Evolutionary conservation across 2,329 filamentous ascomycete genomes (phyloP).

Genomic region (Dendrostoma leiphaemia): DNA sequence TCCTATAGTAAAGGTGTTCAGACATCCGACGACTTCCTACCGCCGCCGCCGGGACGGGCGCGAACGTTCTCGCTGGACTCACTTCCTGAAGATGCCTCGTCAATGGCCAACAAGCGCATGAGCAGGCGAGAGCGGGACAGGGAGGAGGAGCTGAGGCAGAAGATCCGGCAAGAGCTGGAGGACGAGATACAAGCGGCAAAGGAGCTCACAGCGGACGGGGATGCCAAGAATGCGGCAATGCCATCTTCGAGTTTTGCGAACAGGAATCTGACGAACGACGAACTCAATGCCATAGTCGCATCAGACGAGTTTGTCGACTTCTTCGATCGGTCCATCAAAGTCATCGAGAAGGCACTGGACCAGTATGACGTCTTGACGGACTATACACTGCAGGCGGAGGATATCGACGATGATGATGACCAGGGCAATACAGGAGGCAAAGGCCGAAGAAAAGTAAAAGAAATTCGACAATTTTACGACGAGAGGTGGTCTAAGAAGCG

Average conservation of each 20-base stretch:
- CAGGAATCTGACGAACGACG: slow-evolving; percentile 77
- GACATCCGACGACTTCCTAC: slow-evolving; percentile 73
- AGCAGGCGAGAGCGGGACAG: slow-evolving; percentile 77
- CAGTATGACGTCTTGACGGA: slow-evolving; percentile 95
- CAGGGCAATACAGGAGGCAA: slow-evolving; percentile 70
- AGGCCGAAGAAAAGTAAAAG: slow-evolving; percentile 73
- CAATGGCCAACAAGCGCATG: slow-evolving; percentile 67
- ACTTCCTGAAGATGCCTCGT: slow-evolving; percentile 60
- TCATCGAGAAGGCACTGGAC: slow-evolving; percentile 92
- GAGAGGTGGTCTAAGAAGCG: slow-evolving; percentile 96
- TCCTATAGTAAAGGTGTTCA: slow-evolving; percentile 98
- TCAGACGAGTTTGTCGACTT: slow-evolving; percentile 95
- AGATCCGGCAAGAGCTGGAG: slow-evolving; percentile 84
- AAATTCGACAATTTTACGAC: slow-evolving; percentile 91
- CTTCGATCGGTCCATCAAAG: slow-evolving; percentile 91
- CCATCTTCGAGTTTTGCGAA: slow-evolving; percentile 66
- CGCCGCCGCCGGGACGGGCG: slow-evolving; percentile 46
- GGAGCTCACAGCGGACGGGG: slow-evolving; percentile 53
- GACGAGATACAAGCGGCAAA: slow-evolving; percentile 80
- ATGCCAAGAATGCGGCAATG: slow-evolving; percentile 41
- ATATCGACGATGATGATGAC: slow-evolving; percentile 79
- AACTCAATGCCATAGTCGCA: slow-evolving; percentile 84
- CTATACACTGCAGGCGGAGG: slow-evolving; percentile 79
- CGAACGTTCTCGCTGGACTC: slow-evolving; percentile 55
- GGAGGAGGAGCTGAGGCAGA: slow-evolving; percentile 85